Conservation (phyloP, 441 rosid genomes). For the Euphorbia corollata region DNA sequence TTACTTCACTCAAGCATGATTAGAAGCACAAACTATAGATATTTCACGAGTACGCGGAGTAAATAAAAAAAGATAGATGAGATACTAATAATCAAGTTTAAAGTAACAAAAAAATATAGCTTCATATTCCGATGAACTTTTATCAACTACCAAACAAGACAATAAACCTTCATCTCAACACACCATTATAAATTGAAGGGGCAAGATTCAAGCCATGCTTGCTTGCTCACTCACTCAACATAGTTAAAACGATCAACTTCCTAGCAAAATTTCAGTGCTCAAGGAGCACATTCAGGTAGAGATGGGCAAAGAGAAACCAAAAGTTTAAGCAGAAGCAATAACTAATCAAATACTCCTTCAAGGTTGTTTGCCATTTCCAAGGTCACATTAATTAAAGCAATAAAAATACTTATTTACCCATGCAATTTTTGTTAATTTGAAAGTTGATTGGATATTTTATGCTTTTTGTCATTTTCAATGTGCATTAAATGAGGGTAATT, state of each 20-base stretch:
- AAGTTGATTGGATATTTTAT: too few relatives aligned
- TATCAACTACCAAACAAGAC: background rate
- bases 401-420: too few relatives aligned
- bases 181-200: background rate
- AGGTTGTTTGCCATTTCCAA: too few relatives aligned
- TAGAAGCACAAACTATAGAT: background rate
- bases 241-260: background rate
- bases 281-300: background rate
- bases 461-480: too few relatives aligned
- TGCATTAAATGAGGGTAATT: too few relatives aligned
- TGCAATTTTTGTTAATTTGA: too few relatives aligned
- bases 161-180: background rate
- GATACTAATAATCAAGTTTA: background rate
- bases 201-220: background rate
- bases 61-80: background rate
- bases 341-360: background rate
- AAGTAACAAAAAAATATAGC: background rate
- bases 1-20: background rate
- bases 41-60: background rate
- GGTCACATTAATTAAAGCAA: too few relatives aligned
- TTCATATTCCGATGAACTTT: too few relatives aligned
- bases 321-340: constrained; percentile 13
- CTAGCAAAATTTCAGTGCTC: background rate
- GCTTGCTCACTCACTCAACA: background rate
- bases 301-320: constrained; percentile 5